phyloP scores from a whole-genome alignment of 164 flowering plant genomes.

The Aristolochia fimbriata region DNA sequence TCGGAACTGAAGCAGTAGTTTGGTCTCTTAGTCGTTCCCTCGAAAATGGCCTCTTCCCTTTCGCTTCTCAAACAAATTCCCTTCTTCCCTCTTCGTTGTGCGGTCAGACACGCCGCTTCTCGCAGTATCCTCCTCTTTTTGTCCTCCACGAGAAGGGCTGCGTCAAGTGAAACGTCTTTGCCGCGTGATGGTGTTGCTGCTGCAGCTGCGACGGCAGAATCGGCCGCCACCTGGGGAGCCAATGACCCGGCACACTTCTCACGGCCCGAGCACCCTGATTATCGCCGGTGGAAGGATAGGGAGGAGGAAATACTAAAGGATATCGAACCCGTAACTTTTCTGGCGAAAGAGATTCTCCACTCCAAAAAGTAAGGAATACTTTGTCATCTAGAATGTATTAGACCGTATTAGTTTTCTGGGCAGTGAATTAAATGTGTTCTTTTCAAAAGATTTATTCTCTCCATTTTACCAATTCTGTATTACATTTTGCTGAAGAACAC shows the following conservation, averaged over 20 bases:
- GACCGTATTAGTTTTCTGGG: no score
- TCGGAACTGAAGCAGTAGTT: no score
- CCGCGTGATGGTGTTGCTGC: background rate
- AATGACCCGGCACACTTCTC: background rate
- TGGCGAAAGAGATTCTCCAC: conserved; percentile 67
- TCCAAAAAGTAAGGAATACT: conserved; percentile 38
- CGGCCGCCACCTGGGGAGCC: background rate
- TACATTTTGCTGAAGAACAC: no score
- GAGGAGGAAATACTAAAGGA: conserved; percentile 60
- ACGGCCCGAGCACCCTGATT: conserved; percentile 38
- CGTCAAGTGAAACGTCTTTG: background rate
- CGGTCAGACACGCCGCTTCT: background rate
- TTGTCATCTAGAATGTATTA: no score
- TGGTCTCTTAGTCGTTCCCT: background rate
- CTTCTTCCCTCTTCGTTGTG: background rate
- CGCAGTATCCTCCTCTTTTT: background rate
- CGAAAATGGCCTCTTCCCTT: background rate
- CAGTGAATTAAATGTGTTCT: no score
- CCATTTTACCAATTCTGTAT: no score
- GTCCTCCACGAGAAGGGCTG: background rate
- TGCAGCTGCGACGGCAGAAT: background rate
- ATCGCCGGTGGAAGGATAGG: conserved; percentile 50
- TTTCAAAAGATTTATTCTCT: no score
- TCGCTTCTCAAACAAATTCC: background rate
- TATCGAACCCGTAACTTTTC: conserved; percentile 38